Percentiles rank a stretch among this genome's conserved stretches.
phyloP scores from a whole-genome alignment of 2,329 filamentous ascomycete genomes.

The Aspergillus pseudoglaucus region DNA sequence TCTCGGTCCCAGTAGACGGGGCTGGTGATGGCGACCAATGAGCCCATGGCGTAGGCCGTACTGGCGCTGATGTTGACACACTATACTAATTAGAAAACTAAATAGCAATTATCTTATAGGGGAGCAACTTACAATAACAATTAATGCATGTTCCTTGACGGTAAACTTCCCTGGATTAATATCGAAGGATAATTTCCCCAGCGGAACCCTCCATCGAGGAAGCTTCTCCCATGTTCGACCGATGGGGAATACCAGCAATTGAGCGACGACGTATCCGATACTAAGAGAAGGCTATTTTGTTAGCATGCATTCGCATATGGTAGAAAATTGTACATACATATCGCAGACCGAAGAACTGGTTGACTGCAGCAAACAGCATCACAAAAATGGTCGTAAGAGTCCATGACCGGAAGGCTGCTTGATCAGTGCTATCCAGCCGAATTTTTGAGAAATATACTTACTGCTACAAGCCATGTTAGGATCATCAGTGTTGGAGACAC shows the following conservation, averaged over 20 bases:
- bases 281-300: conserved; percentile 14
- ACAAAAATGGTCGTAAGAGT: conserved; percentile 19
- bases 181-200: conserved; percentile 14
- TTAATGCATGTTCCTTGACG: conserved; percentile 18
- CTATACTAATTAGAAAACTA: conserved; percentile 3
- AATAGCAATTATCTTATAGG: not conserved
- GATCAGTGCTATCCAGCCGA: not conserved
- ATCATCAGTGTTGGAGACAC: conserved; percentile 31
- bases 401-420: conserved; percentile 25
- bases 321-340: conserved; percentile 11
- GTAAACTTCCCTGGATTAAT: conserved; percentile 17
- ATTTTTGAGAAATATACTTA: conserved; percentile 4
- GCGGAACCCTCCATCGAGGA: conserved; percentile 16
- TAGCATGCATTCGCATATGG: not conserved
- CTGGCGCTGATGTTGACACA: conserved; percentile 26
- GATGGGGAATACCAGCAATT: conserved; percentile 16
- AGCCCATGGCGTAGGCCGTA: conserved; percentile 19
- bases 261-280: conserved; percentile 18
- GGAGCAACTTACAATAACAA: conserved; percentile 14
- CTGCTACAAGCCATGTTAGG: conserved; percentile 27
- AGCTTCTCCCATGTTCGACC: conserved; percentile 18
- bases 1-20: conserved; percentile 30
- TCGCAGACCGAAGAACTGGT: conserved; percentile 20
- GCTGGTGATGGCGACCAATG: conserved; percentile 28
- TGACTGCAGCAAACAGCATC: conserved; percentile 18